Conservation (phyloP, 2,329 filamentous ascomycete species). For the Alternaria infectoria region DNA sequence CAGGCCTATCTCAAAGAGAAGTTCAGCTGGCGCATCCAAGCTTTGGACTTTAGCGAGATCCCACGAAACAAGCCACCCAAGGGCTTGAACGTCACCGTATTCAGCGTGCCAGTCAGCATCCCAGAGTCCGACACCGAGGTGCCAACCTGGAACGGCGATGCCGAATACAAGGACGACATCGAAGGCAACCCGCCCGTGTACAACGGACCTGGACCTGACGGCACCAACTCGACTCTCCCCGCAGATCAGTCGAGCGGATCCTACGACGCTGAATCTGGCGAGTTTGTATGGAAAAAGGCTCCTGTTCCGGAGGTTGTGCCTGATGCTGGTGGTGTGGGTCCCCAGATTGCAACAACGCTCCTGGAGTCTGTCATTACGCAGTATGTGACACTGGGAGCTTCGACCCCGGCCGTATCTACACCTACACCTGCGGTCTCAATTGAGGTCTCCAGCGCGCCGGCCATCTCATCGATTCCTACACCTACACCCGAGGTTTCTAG, state of each 20-base stretch:
- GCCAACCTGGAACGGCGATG: conserved; percentile 28
- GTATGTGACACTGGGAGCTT: conserved; percentile 10
- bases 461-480: background rate
- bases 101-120: conserved; percentile 32
- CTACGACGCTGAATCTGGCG: conserved; percentile 16
- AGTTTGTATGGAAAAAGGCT: conserved; percentile 25
- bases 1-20: conserved; percentile 34
- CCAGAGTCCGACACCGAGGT: conserved; percentile 35
- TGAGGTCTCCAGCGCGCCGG: background rate
- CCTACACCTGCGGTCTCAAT: background rate
- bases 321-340: background rate
- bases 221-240: conserved; percentile 21
- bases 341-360: background rate
- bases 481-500: background rate
- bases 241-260: conserved; percentile 11
- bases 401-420: background rate
- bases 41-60: conserved; percentile 37
- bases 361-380: conserved; percentile 12
- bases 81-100: conserved; percentile 40
- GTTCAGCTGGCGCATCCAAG: conserved; percentile 43
- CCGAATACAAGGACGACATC: conserved; percentile 34
- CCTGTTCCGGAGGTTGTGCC: conserved; percentile 10
- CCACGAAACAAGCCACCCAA: conserved; percentile 31
- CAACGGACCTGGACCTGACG: conserved; percentile 20
- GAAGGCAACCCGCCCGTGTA: conserved; percentile 34